phyloP scores from a whole-genome alignment of 257 asterid species.

The Cinchona pubescens region DNA sequence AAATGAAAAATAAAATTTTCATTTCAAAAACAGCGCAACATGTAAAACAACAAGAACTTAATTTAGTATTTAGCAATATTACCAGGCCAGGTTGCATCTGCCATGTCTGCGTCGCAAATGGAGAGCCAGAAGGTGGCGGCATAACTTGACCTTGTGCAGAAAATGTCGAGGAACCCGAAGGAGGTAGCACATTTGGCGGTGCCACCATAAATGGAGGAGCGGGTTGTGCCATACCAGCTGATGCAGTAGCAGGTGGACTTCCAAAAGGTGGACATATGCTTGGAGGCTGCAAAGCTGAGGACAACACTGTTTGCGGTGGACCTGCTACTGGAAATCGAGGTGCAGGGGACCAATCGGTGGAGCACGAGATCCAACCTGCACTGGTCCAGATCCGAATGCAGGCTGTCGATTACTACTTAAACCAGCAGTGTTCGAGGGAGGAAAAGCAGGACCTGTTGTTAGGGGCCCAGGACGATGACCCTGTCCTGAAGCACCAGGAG shows the following conservation, averaged over 20 bases:
- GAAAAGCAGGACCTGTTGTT: constrained; percentile 46
- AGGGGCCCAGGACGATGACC: constrained; percentile 62
- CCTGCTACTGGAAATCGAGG: constrained; percentile 59
- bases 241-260: constrained; percentile 56
- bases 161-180: constrained; percentile 69
- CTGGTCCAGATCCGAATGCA: constrained; percentile 42
- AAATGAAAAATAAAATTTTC: neutral
- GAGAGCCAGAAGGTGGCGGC: constrained; percentile 59
- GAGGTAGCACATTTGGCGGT: constrained; percentile 53
- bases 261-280: constrained; percentile 75
- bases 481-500: constrained; percentile 34
- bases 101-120: constrained; percentile 78
- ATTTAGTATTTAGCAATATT: constrained; percentile 16
- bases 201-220: constrained; percentile 59
- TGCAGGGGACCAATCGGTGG: constrained; percentile 59
- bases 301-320: constrained; percentile 46
- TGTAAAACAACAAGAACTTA: neutral
- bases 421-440: constrained; percentile 42
- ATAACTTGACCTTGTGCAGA: constrained; percentile 50
- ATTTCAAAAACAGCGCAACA: neutral
- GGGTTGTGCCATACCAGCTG: constrained; percentile 60
- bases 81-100: constrained; percentile 82
- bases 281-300: constrained; percentile 53
- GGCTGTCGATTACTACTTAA: constrained; percentile 72
- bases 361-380: constrained; percentile 53